These are phyloP conservation scores for Hymenoscyphus fructigenus DNA, from an alignment of 2,329 filamentous ascomycete genomes.

Conservation along the genomic window DNA sequence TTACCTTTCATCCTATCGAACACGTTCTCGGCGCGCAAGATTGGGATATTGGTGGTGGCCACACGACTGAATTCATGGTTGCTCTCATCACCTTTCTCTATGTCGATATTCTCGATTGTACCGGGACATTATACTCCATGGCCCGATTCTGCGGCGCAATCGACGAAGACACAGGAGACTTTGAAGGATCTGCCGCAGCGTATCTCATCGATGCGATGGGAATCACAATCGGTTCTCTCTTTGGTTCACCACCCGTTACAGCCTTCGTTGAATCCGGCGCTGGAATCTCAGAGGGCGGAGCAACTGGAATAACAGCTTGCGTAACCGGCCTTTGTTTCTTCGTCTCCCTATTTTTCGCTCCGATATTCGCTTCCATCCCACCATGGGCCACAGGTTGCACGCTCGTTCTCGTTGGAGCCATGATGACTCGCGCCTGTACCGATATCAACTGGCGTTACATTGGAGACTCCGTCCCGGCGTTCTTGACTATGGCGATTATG, in stretches of 20 bases:
- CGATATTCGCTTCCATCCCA: constrained; percentile 86
- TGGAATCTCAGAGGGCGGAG: constrained; percentile 83
- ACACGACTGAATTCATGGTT: constrained; percentile 75
- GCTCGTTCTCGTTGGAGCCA: constrained; percentile 81
- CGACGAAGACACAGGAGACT: constrained; percentile 80
- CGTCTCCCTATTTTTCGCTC: constrained; percentile 83
- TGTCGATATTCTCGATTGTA: constrained; percentile 85
- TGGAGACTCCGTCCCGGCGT: constrained; percentile 80
- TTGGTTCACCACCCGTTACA: constrained; percentile 79
- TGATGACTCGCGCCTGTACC: constrained; percentile 76
- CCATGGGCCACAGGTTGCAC: constrained; percentile 88
- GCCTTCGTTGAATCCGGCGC: constrained; percentile 89
- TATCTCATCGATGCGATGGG: constrained; percentile 80
- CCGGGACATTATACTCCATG: constrained; percentile 87
- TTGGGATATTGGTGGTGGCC: constrained; percentile 63
- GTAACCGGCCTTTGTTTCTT: constrained; percentile 80
- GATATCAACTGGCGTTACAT: constrained; percentile 90
- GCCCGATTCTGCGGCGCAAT: constrained; percentile 78
- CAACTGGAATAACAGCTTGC: constrained; percentile 81
- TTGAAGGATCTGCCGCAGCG: constrained; percentile 79
- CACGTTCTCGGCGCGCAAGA: constrained; percentile 69
- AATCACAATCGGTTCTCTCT: constrained; percentile 76
- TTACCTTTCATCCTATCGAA: constrained; percentile 76
- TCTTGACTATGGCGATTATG: constrained; percentile 82
- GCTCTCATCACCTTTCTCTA: constrained; percentile 88